phyloP scores from a whole-genome alignment of 129 eudicot species.

The Deinandra increscens region DNA sequence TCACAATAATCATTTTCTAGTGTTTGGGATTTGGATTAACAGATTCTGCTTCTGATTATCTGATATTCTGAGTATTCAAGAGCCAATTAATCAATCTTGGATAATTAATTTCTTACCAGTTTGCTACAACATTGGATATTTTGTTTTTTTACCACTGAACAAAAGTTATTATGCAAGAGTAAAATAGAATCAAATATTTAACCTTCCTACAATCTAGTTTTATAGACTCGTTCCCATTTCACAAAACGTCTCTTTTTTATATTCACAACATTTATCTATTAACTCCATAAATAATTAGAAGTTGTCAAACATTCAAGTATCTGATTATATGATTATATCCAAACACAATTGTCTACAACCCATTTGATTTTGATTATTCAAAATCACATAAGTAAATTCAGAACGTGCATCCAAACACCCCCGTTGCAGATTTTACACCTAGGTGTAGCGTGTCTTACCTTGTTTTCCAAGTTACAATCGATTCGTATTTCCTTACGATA shows the following conservation, averaged over 20 bases:
- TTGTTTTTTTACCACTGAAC: neutral
- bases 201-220: neutral
- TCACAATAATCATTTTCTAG: neutral
- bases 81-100: neutral
- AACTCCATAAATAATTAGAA: neutral
- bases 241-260: neutral
- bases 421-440: neutral
- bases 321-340: neutral
- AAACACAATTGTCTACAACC: neutral
- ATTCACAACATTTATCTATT: neutral
- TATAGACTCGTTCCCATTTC: neutral
- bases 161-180: neutral
- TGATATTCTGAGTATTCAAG: neutral
- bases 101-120: neutral
- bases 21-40: neutral
- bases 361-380: neutral
- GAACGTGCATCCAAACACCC: neutral
- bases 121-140: neutral
- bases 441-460: slow-evolving; percentile 15
- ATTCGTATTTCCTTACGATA: neutral
- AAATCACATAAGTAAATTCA: neutral
- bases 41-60: neutral
- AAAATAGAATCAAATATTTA: neutral
- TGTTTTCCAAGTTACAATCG: neutral
- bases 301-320: neutral